These are phyloP conservation scores for Oryza punctata DNA, from an alignment of 176 grass and related monocot species.

Conservation along the genomic window DNA sequence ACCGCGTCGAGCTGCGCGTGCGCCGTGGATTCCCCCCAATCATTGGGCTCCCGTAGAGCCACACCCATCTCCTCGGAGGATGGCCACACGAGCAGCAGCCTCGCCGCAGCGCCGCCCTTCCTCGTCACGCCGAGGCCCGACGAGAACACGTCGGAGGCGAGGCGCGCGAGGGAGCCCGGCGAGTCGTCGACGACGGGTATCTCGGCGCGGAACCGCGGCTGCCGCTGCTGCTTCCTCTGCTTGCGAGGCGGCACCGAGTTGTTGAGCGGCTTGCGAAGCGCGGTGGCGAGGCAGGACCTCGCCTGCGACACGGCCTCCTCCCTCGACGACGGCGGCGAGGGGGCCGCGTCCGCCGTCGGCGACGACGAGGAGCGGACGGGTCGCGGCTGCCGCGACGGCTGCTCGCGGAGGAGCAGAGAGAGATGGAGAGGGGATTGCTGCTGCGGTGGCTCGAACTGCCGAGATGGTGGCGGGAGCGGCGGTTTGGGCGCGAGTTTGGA, in stretches of 20 bases:
- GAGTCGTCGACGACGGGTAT: conserved; percentile 86
- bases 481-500: conserved; percentile 20
- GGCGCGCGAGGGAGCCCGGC: conserved; percentile 55
- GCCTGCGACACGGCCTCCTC: conserved; percentile 81
- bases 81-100: conserved; percentile 63
- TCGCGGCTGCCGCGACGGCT: not conserved
- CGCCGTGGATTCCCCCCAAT: conserved; percentile 14
- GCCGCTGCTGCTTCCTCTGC: conserved; percentile 70
- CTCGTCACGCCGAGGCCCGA: conserved; percentile 37
- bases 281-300: conserved; percentile 59
- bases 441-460: not conserved
- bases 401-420: not conserved
- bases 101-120: conserved; percentile 44
- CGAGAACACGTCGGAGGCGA: conserved; percentile 69
- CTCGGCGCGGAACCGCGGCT: conserved; percentile 75
- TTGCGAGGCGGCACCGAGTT: conserved; percentile 55
- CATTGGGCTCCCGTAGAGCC: conserved; percentile 42
- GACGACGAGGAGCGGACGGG: conserved; percentile 20
- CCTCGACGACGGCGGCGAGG: conserved; percentile 61
- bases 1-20: conserved; percentile 56
- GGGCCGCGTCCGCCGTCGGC: not conserved
- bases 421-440: not conserved
- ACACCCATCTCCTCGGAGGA: conserved; percentile 34
- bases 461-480: not conserved
- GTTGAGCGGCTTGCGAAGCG: conserved; percentile 70